Base-by-base conservation (phyloP, 192 early-diverging fungal species). In the Rhizophagus prolifer region DNA sequence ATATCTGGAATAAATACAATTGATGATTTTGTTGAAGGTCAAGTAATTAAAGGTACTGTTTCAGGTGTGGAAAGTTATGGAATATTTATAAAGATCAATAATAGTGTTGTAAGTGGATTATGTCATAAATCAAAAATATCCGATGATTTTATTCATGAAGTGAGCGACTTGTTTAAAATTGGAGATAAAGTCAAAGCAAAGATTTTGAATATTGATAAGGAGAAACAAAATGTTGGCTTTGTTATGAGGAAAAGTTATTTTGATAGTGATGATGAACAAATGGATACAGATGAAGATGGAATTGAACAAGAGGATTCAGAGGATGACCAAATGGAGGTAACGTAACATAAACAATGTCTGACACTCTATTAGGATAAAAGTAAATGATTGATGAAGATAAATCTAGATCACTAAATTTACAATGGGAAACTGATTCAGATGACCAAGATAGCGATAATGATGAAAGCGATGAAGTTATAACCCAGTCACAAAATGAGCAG, bases 191-290 rank as follows among this genome's bases (percentile, higher is more conserved):
- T 97, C 30, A 91, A 92, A 74, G 94, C 93, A 30, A 86, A 87
- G 68, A 89, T 97, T 31, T 84, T 95, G 58, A 90, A 90, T 62
- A 89, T 95, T 34, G 90, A 96, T 77, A 58, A 78, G 19, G 86
- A 86, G 73, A 92, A 88, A 78, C 88, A 91, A 69, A 84, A 88
- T 14, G 81, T 96, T 30, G 85, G 86, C 6, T 89, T 97, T 58
- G 92, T 94, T 63, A 87, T 96, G 23, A 96, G 95, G 86, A 88
- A 94, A 2, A 92, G 91, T 9, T 95, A 94, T 81, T 96, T 97
- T 88, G 78, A 84, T 25, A 77, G 71, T 21, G 83, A 79, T 58
- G 83, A 84, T 23, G 81, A 82, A 7, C 50, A 54, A 54, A 84
- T 65, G 54, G 47, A 41, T 77, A 72, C 47, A 72, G 79, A 86